These are phyloP conservation scores for Porphyrellus cyaneotinctus DNA, from an alignment of 768 basidiomycete genomes.

Conservation along the genomic window DNA sequence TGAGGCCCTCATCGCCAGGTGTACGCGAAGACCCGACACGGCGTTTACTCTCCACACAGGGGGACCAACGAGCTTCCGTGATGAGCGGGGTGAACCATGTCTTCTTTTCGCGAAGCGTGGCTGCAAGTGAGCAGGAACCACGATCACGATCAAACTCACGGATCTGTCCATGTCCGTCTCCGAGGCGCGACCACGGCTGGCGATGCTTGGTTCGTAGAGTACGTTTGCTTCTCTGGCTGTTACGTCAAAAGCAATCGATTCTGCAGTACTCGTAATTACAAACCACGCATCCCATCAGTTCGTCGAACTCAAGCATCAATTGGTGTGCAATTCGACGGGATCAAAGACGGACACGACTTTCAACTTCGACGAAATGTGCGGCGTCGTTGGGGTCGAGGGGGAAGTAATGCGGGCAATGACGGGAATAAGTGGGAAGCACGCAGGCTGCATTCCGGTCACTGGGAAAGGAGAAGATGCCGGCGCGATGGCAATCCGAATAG, in stretches of 20 bases:
- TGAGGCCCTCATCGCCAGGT: conserved; percentile 6
- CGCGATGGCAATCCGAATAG: neutral
- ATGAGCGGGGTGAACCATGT: conserved; percentile 31
- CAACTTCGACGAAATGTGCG: conserved; percentile 30
- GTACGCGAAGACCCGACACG: conserved; percentile 2
- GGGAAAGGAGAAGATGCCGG: neutral
- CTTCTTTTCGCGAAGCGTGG: conserved; percentile 55
- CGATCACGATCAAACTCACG: conserved; percentile 5
- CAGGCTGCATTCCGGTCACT: neutral
- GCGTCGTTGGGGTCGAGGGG: conserved; percentile 11
- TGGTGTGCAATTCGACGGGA: conserved; percentile 48
- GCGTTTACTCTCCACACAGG: conserved; percentile 20
- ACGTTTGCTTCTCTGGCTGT: conserved; percentile 35
- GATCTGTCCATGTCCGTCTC: conserved; percentile 8
- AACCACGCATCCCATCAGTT: conserved; percentile 38
- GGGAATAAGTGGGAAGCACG: neutral
- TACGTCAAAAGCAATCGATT: conserved; percentile 57
- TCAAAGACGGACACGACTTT: conserved; percentile 49
- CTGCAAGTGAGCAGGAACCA: conserved; percentile 15
- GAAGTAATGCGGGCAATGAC: neutral
- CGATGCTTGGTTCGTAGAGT: conserved; percentile 5
- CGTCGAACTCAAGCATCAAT: conserved; percentile 40
- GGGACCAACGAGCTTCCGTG: conserved; percentile 20
- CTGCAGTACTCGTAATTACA: conserved; percentile 32
- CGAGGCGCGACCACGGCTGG: conserved; percentile 10